These are phyloP conservation scores for Phaeosphaeria sp. DNA, from an alignment of 2,329 filamentous ascomycete species.

Conservation along the genomic window DNA sequence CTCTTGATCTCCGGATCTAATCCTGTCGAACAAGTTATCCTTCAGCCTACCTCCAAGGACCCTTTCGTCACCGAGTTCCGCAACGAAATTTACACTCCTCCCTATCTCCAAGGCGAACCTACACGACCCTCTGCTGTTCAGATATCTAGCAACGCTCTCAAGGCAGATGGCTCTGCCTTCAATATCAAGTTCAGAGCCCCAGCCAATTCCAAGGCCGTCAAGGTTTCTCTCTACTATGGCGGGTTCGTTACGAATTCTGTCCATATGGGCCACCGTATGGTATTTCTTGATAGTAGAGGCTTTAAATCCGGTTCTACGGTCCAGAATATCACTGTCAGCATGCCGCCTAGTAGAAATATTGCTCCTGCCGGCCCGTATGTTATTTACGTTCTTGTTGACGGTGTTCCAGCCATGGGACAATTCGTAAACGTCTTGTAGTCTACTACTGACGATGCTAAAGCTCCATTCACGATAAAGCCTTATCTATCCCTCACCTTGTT, in stretches of 20 bases:
- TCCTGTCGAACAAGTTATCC: slow-evolving; percentile 64
- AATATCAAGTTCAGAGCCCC: slow-evolving; percentile 56
- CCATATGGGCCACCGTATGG: slow-evolving; percentile 67
- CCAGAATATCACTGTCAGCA: slow-evolving; percentile 59
- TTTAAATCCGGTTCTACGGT: slow-evolving; percentile 51
- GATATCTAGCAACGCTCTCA: slow-evolving; percentile 54
- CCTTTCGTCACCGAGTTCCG: slow-evolving; percentile 67
- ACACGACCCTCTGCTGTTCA: slow-evolving; percentile 58
- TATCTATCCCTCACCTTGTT: too few relatives aligned
- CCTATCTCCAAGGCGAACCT: slow-evolving; percentile 63
- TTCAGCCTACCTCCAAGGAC: slow-evolving; percentile 52
- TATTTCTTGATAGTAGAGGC: slow-evolving; percentile 59
- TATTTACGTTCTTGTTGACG: slow-evolving; percentile 64
- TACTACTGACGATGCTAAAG: too few relatives aligned
- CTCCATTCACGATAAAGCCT: too few relatives aligned
- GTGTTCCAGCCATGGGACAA: slow-evolving; percentile 60
- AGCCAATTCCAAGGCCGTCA: slow-evolving; percentile 51
- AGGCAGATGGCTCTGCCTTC: slow-evolving; percentile 54
- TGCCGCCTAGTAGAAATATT: slow-evolving; percentile 62
- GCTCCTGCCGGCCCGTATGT: slow-evolving; percentile 67
- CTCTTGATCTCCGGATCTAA: slow-evolving; percentile 66
- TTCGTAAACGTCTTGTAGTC: slow-evolving; percentile 54
- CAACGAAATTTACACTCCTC: slow-evolving; percentile 67
- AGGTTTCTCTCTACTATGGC: slow-evolving; percentile 64
- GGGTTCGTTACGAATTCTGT: slow-evolving; percentile 67